Base-by-base conservation (phyloP, 176 grass and related monocot species). In the Bothriochloa decipiens region DNA sequence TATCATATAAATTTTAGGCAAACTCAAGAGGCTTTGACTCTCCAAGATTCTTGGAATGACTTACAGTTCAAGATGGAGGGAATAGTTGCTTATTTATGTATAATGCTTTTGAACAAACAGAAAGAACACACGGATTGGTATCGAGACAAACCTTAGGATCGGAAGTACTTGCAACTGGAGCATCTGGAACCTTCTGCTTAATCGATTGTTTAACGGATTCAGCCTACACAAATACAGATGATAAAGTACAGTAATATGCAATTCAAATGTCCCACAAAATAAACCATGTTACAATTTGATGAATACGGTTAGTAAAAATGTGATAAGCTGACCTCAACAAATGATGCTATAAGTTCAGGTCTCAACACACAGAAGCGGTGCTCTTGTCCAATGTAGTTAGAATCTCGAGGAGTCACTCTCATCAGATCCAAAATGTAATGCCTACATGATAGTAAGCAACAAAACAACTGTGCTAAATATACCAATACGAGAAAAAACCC, bases 371-470 rank as follows among this genome's bases (percentile, higher is more conserved):
- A 99, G 77, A 99, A 99, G n/a, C 93, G 91, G 46, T 96, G 84
- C 47, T 90, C 89, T 78, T 89, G 81, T 91, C 96, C 96, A 82
- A 88, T 87, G 81, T 94, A 99, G 81, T 99, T 99, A 82, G 93
- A 92, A 90, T 99, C 96, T 70, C 96, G 90, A 45, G 96, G 96
- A 80, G 96, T 99, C n/a, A 99, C 96, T 89, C 96, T 92, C 96
- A 99, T 99, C 81, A 99, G 85, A 88, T 99, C 96, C 86, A 99
- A 89, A 85, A 99, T 93, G 78, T 99, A 99, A 90, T 94, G 96
- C 84, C 93, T 99, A 85, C 16, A 80, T 55, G 22, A 40, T 53
- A 79, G 4, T 25, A 75, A 16, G 77, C 82, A 80, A 23, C 0
- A 41, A 72, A 72, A 55, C 7, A 76, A 66, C 0, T 47, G 26